A percentile compares a stretch with the other conserved stretches of the same genome.
These are phyloP conservation scores for Russula ochroleuca DNA, from an alignment of 768 basidiomycete genomes.

Conservation along the genomic window DNA sequence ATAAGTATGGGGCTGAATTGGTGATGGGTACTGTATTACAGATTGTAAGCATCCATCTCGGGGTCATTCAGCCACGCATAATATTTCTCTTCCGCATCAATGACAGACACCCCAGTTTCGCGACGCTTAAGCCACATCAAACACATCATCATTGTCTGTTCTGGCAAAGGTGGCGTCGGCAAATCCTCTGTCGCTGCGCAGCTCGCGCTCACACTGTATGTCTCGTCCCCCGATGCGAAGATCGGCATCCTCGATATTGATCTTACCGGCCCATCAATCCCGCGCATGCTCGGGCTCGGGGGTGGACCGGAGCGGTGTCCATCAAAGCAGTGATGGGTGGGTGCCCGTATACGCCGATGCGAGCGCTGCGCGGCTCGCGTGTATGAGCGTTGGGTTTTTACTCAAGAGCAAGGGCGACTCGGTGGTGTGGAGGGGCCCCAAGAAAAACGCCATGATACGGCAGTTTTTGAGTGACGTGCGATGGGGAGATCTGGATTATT, in stretches of 20 bases:
- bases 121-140: conserved; percentile 70
- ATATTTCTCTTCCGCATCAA: neutral
- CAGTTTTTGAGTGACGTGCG: conserved; percentile 93
- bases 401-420: conserved; percentile 87
- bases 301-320: conserved; percentile 82
- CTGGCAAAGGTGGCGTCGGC: conserved; percentile 97
- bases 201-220: conserved; percentile 81
- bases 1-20: too few relatives aligned
- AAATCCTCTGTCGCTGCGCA: conserved; percentile 96
- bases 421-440: conserved; percentile 97
- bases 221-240: conserved; percentile 57
- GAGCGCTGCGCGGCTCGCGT: conserved; percentile 64
- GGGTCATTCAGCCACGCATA: neutral
- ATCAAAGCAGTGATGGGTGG: conserved; percentile 95
- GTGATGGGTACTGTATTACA: too few relatives aligned
- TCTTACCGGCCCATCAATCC: conserved; percentile 91
- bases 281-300: conserved; percentile 91
- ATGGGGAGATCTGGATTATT: conserved; percentile 91
- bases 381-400: conserved; percentile 97
- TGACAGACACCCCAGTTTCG: conserved; percentile 54
- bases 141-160: conserved; percentile 87
- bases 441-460: conserved; percentile 97
- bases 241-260: conserved; percentile 94
- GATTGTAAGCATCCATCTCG: neutral
- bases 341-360: conserved; percentile 96